Evolutionary conservation across 78 protist genomes (phyloP), one percentile per base, ranked within the genome.

Genomic region (Cavenderia fasciculata): DNA sequence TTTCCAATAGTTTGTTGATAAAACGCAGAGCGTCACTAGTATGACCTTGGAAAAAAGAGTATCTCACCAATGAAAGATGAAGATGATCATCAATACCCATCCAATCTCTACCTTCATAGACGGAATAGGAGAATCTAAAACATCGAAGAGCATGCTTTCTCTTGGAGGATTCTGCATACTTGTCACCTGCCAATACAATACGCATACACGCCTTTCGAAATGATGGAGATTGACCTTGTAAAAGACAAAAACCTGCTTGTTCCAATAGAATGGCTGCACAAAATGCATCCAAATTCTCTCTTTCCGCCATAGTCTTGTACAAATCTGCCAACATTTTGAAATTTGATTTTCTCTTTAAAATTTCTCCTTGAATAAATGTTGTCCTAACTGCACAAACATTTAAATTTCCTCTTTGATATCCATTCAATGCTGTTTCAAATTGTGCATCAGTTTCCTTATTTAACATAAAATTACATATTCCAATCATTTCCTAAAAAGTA

Each of bases 41-140:
- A 47, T 82, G 77, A 40, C 90, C 90, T 44, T 82, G 90, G 52
- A 82, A 82, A 56, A 82, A 82, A 11, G 90, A 82, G 49, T 82
- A 82, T 18, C 90, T 14, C 14, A 82, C 90, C 70, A 82, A 68
- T 6, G 90, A 68, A 12, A 82, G 33, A 56, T 82, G 90, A 8
- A 82, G 63, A 82, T 82, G 90, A 41, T 82, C 90, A 40, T 82
- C 78, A 11, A 82, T 82, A 23, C 41, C 52, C 49, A 68, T 82
- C 90, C 90, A 82, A 44, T 82, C 90, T 16, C 90, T 46, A 68
- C 90, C 76, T 46, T 82, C 90, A 33, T 82, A 82, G 7, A 68
- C 78, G 19, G 65, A 51, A 44, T 82, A 82, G 0, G 90, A 49
- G 52, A 82, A 82, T n/a, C 78, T 56, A 14, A 56, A 82, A 54